Conservation (phyloP, 805 yeast genomes). For the Hanseniaspora meyeri region DNA sequence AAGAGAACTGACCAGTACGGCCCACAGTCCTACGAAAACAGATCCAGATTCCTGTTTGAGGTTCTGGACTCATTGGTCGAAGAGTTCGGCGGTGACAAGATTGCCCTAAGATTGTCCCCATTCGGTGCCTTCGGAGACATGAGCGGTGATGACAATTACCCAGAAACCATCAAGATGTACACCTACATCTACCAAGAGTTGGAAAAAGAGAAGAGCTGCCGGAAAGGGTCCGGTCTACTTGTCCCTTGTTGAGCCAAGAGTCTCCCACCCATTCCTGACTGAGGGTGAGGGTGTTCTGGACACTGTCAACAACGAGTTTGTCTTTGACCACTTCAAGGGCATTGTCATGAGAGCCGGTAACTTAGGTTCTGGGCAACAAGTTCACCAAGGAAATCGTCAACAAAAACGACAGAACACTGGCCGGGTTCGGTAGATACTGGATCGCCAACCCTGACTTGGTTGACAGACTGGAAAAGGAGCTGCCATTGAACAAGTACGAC, state of each 20-base stretch:
- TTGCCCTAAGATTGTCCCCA: conserved; percentile 43
- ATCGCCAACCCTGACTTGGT: conserved; percentile 47
- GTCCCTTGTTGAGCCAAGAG: conserved; percentile 35
- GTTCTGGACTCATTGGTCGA: conserved; percentile 39
- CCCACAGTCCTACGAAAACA: conserved; percentile 38
- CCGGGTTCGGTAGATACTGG: conserved; percentile 37
- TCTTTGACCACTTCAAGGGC: conserved; percentile 36
- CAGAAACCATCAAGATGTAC: conserved; percentile 32
- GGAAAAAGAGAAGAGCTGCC: conserved; percentile 30
- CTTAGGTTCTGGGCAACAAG: conserved; percentile 23
- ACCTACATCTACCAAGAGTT: conserved; percentile 33
- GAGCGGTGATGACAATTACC: conserved; percentile 32
- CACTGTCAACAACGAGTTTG: conserved; percentile 30
- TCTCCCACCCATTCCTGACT: conserved; percentile 19
- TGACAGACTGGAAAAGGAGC: conserved; percentile 32
- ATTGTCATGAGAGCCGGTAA: conserved; percentile 33
- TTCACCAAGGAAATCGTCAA: conserved; percentile 23
- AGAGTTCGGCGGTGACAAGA: conserved; percentile 40
- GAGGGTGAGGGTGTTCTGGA: conserved; percentile 24
- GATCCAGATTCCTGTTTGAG: conserved; percentile 36
- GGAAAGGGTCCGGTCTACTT: conserved; percentile 18
- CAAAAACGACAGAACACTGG: conserved; percentile 33
- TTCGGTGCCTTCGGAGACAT: conserved; percentile 31
- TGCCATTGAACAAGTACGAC: conserved; percentile 34
- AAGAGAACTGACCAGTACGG: conserved; percentile 44